Base-by-base conservation (phyloP, 164 flowering plant species). In the Aristolochia fimbriata region DNA sequence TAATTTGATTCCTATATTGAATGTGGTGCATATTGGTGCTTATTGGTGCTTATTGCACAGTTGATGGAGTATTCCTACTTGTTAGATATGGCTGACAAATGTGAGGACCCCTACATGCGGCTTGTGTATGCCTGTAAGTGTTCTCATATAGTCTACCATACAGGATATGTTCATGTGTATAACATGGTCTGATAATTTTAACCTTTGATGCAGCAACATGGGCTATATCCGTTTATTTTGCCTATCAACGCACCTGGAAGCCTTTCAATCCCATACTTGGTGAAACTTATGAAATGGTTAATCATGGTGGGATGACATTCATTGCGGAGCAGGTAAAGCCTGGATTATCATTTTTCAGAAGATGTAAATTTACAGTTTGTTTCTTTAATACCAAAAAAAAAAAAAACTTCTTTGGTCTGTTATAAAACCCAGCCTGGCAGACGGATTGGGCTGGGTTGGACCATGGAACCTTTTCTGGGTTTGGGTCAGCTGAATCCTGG, bases 181-280 rank as follows among this genome's bases (percentile, higher is more conserved):
- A 10, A 37, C 8, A 0, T 6, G 43, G 43, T 37, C 13, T 47
- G 24, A 27, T 57, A 7, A 47, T 54, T 4, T 45, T 63, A 43
- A 17, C 27, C 6, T 47, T 54, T 65, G 46, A 12, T 84, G 71
- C 85, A 88, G 92, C 93, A 62, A 81, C 96, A 59, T 88, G 84
- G 85, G 84, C 83, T 47, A 80, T 86, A 68, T 84, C 96, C 63
- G 84, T 88, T 46, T 88, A 86, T 60, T 84, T 68, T 77, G 88
- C 93, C 8, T 84, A 70, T 49, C 91, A 86, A 75, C 65, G 93
- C 33, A 81, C 88, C 50, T 88, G 93, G 96, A 88, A 86, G 76
- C 96, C 96, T 59, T 88, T 88, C 63, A 88, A 88, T 79, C 93
- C 96, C 41, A 86, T 88, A 52, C 86, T 86, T 63, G 96, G 96